Evolutionary conservation across 2,329 filamentous ascomycete species (phyloP).

Genomic region (Colletotrichum liriopes): DNA sequence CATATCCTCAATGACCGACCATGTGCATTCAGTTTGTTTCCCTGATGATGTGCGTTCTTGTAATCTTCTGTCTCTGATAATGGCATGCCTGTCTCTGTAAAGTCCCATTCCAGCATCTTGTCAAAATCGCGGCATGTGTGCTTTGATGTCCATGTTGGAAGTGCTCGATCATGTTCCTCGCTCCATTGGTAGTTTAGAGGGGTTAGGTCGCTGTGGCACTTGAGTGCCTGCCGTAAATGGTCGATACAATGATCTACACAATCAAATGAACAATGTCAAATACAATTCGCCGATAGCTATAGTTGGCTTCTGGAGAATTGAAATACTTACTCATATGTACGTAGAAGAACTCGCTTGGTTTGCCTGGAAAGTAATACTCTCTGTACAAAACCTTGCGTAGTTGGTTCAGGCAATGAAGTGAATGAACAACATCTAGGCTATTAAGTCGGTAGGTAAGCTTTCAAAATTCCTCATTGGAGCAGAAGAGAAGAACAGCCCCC

Average conservation of each 20-base stretch:
- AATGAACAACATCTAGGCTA: not conserved
- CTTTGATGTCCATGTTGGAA: not conserved
- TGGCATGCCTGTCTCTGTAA: not conserved
- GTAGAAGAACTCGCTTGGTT: not conserved
- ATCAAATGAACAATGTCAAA: not conserved
- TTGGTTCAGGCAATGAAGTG: not conserved
- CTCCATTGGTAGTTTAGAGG: not conserved
- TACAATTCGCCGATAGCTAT: not conserved
- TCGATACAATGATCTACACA: not conserved
- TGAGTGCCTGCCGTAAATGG: not conserved
- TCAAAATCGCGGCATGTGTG: slow-evolving; percentile 2
- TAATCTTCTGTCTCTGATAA: not conserved
- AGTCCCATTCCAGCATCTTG: not conserved
- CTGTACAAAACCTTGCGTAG: not conserved
- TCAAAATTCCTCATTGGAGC: not conserved
- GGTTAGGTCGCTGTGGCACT: not conserved
- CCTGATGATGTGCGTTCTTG: not conserved
- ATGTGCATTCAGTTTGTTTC: not conserved
- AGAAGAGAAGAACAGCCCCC: no score
- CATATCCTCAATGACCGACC: not conserved
- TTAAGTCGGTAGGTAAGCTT: not conserved
- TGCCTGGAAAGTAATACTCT: not conserved
- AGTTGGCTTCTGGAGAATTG: not conserved
- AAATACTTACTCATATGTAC: not conserved
- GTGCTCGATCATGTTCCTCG: not conserved